Conservation (phyloP, 148 eudicot species). For the Oxyria digyna region DNA sequence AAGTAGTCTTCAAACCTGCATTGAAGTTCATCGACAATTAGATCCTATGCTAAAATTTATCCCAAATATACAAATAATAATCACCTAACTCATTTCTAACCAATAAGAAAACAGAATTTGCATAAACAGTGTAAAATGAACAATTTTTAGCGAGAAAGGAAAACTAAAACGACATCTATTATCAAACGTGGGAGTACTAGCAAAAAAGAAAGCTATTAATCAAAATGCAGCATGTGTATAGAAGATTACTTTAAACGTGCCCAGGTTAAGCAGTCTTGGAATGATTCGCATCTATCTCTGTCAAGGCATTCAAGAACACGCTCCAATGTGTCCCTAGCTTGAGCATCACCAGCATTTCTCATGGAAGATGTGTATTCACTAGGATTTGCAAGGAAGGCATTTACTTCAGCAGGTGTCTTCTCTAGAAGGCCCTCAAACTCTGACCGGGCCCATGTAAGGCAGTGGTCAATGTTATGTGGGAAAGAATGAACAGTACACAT, state of each 20-base stretch:
- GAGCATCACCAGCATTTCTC: constrained; percentile 37
- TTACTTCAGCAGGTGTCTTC: constrained; percentile 37
- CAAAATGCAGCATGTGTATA: not conserved
- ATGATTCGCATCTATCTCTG: constrained; percentile 28
- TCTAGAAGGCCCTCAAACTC: constrained; percentile 39
- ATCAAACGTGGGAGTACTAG: no score
- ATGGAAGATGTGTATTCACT: constrained; percentile 24
- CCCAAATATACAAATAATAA: no score
- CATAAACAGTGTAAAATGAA: no score
- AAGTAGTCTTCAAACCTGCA: constrained; percentile 41
- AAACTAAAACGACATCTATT: no score
- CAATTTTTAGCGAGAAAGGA: no score
- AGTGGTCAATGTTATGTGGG: constrained; percentile 43
- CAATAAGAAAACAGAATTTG: no score
- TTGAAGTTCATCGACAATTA: constrained; percentile 6
- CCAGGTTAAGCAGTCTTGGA: constrained; percentile 33
- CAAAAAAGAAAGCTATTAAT: constrained; percentile 5
- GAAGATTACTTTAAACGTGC: constrained; percentile 26
- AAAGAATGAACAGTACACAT: constrained; percentile 40
- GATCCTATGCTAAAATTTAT: no score
- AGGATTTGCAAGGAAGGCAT: constrained; percentile 27
- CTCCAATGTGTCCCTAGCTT: constrained; percentile 33
- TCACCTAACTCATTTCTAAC: no score
- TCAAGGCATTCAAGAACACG: constrained; percentile 37
- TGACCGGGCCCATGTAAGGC: constrained; percentile 38